Conservation (phyloP, 768 basidiomycete genomes). For the Galerina marginata region DNA sequence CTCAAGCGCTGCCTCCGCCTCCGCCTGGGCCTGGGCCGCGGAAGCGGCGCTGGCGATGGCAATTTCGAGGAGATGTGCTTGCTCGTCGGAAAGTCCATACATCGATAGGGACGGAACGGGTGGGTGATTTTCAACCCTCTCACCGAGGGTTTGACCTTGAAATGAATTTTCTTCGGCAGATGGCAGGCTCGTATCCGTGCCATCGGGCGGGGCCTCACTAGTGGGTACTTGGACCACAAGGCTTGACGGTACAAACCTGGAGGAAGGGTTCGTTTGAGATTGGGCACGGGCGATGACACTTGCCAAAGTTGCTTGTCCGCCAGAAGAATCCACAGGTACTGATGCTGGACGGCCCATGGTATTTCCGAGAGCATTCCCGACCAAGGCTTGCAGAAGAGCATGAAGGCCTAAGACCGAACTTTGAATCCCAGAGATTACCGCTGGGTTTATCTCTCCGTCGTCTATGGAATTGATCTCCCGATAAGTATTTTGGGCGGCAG, state of each 20-base stretch:
- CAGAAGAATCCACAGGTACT: constrained; percentile 47
- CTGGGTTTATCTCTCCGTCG: constrained; percentile 65
- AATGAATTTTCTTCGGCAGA: constrained; percentile 17
- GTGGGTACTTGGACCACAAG: constrained; percentile 18
- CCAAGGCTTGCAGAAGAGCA: constrained; percentile 59
- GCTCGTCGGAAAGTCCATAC: constrained; percentile 77
- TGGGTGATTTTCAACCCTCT: constrained; percentile 22
- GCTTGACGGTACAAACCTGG: constrained; percentile 17
- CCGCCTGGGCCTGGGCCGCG: constrained; percentile 78
- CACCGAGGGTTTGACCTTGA: constrained; percentile 20
- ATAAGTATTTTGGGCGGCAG: constrained; percentile 24
- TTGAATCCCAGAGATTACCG: constrained; percentile 55
- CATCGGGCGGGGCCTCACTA: constrained; percentile 18
- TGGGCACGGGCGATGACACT: constrained; percentile 78
- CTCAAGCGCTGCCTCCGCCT: constrained; percentile 77
- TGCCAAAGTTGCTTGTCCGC: constrained; percentile 70
- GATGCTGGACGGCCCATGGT: constrained; percentile 35
- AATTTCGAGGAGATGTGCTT: constrained; percentile 69
- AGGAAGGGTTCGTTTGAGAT: constrained; percentile 45
- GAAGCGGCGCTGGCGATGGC: constrained; percentile 78
- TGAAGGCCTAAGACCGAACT: constrained; percentile 59
- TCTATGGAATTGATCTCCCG: constrained; percentile 45
- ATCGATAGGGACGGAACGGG: constrained; percentile 56
- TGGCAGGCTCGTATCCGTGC: constrained; percentile 13
- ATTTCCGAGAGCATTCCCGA: constrained; percentile 58